Evolutionary conservation across 768 basidiomycete genomes (phyloP).

Genomic region (Arthromyces matolae): DNA sequence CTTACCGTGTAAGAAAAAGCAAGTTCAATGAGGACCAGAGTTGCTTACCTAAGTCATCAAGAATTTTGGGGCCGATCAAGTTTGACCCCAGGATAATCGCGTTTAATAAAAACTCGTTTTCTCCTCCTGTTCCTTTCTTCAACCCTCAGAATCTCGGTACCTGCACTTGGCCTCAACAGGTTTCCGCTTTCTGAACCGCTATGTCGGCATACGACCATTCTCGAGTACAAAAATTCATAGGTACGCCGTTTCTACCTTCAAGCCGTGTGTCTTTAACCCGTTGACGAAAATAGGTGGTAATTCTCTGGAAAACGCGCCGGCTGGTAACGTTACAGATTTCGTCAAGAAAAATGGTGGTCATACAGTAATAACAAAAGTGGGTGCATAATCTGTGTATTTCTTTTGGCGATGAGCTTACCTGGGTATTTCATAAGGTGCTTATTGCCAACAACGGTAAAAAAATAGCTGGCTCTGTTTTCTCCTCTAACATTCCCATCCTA

Average conservation of each 20-base stretch:
- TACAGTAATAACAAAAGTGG: conserved; percentile 96
- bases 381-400: too few species aligned
- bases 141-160: conserved; percentile 7
- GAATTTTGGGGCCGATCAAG: conserved; percentile 45
- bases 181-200: conserved; percentile 20
- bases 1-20: too few species aligned
- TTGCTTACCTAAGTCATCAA: conserved; percentile 22
- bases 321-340: conserved; percentile 83
- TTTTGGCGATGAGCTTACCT: conserved; percentile 10
- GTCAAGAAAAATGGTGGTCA: conserved; percentile 90
- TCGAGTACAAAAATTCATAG: conserved; percentile 52
- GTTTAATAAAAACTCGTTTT: conserved; percentile 22
- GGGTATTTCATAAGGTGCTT: conserved; percentile 67
- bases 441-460: conserved; percentile 93
- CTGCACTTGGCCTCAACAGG: conserved; percentile 11
- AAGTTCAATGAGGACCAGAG: too few species aligned
- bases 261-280: too few species aligned
- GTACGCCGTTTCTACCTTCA: too few species aligned
- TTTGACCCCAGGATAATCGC: conserved; percentile 35
- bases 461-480: background rate
- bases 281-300: conserved; percentile 73
- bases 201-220: conserved; percentile 56
- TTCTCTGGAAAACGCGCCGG: conserved; percentile 78
- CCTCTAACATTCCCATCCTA: conserved; percentile 28
- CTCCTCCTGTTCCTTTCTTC: conserved; percentile 9